Evolutionary conservation across 192 early-diverging fungal genomes (phyloP).

Genomic region (Oehlia diaphana): DNA sequence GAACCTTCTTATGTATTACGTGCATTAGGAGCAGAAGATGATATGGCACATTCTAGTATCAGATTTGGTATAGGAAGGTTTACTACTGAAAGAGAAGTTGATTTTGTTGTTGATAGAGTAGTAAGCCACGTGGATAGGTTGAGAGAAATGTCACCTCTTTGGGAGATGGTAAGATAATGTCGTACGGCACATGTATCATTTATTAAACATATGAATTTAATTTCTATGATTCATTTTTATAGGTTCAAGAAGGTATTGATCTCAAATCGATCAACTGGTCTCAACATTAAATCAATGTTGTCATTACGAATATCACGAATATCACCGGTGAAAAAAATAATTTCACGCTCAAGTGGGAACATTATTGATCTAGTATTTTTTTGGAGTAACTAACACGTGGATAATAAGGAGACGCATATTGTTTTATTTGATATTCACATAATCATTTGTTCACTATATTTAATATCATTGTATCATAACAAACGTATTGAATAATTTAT

Average conservation of each 20-base stretch:
- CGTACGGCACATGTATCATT: not conserved
- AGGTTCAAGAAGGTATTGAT: constrained; percentile 88
- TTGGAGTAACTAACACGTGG: too few species aligned
- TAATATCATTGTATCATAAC: too few species aligned
- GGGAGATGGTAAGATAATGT: constrained; percentile 81
- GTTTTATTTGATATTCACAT: too few species aligned
- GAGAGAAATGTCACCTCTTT: constrained; percentile 95
- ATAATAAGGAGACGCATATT: too few species aligned
- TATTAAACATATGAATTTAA: too few species aligned
- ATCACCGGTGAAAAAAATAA: too few species aligned
- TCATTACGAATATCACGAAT: too few species aligned
- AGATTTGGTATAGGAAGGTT: constrained; percentile 96
- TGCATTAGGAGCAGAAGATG: constrained; percentile 95
- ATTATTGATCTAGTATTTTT: too few species aligned
- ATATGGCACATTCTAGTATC: constrained; percentile 93
- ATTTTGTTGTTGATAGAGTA: constrained; percentile 83
- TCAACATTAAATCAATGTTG: constrained; percentile 62
- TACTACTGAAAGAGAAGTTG: constrained; percentile 93
- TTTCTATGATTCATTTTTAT: constrained; percentile 8
- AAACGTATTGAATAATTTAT: too few species aligned
- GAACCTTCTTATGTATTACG: constrained; percentile 97
- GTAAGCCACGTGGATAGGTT: constrained; percentile 79
- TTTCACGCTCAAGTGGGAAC: too few species aligned
- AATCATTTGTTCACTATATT: too few species aligned
- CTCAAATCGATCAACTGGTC: constrained; percentile 90